A percentile compares a stretch with the other conserved stretches of the same genome.
Evolutionary conservation across 306 rosid species (phyloP).

Genomic region (Arachis stenosperma): DNA sequence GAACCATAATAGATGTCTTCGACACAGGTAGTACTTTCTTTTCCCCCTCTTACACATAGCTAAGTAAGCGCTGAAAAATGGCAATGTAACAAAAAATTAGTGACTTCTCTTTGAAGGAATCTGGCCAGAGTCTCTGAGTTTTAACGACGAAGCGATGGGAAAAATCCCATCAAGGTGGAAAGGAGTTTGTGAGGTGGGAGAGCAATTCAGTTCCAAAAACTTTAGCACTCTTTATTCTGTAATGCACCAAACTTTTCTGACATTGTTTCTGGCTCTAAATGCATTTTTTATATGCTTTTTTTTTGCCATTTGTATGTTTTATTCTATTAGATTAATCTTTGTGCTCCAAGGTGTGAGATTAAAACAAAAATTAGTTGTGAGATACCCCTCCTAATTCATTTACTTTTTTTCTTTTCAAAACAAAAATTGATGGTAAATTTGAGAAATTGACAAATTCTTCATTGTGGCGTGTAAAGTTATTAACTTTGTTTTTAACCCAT

Average conservation of each 20-base stretch:
- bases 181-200: constrained; percentile 75
- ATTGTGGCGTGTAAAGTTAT: constrained; percentile 13
- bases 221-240: background rate
- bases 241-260: too few species aligned
- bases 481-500: background rate
- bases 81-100: constrained; percentile 34
- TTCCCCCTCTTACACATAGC: background rate
- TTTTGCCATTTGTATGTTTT: too few species aligned
- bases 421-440: background rate
- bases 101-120: constrained; percentile 52
- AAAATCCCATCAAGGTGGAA: constrained; percentile 72
- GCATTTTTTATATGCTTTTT: too few species aligned
- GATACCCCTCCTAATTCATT: constrained; percentile 31
- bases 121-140: constrained; percentile 84
- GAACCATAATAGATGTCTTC: constrained; percentile 71
- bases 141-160: constrained; percentile 66
- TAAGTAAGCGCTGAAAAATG: constrained; percentile 14
- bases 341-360: too few species aligned
- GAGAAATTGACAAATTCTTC: background rate
- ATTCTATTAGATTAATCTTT: too few species aligned
- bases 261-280: too few species aligned
- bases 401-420: background rate
- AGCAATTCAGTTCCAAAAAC: constrained; percentile 56
- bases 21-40: constrained; percentile 63
- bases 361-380: constrained; percentile 44